Conservation (phyloP, 129 eudicot genomes). For the Flaveria ramosissima region DNA sequence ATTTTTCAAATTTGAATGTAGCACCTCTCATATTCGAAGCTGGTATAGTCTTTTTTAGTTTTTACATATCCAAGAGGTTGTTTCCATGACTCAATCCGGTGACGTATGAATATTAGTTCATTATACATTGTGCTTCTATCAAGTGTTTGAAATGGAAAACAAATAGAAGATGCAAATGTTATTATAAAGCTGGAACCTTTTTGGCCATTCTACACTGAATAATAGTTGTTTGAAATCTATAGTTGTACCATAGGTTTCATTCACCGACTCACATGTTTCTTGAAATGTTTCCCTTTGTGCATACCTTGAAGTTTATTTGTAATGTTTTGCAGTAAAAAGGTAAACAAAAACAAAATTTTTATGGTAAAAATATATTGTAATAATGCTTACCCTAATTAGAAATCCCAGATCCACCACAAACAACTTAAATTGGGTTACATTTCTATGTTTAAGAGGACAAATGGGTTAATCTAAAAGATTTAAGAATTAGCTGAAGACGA, state of each 20-base stretch:
- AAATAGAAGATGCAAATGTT: neutral
- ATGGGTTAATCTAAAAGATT: neutral
- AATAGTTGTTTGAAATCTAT: neutral
- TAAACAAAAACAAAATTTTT: neutral
- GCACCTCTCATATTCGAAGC: neutral
- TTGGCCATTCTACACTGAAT: neutral
- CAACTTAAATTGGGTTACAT: neutral
- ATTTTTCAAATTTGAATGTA: neutral
- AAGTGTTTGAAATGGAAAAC: neutral
- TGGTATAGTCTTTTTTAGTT: neutral
- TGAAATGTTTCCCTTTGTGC: neutral
- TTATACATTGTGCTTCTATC: neutral
- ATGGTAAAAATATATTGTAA: neutral
- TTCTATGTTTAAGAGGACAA: neutral
- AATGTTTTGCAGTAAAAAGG: neutral
- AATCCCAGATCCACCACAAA: neutral
- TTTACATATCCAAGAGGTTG: neutral
- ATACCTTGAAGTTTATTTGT: neutral
- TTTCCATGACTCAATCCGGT: neutral
- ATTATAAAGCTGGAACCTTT: neutral
- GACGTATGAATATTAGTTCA: neutral
- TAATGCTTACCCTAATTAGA: neutral
- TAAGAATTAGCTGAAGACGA: neutral
- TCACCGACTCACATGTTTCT: neutral
- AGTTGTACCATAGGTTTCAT: neutral